Conservation (phyloP, 805 yeast species). For the Martiniozyma abietophila region DNA sequence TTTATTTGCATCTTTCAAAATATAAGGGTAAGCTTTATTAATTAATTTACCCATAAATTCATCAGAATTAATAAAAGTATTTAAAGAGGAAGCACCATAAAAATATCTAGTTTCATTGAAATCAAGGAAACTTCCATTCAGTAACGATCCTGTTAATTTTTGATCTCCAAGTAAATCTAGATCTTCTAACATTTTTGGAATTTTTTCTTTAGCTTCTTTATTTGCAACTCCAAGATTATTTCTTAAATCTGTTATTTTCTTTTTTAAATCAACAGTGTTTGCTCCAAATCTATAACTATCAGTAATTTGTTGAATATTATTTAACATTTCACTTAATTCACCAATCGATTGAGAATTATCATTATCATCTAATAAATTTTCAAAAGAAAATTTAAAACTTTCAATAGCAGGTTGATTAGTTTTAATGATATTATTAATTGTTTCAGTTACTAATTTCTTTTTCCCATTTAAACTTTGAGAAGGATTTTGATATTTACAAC, state of each 20-base stretch:
- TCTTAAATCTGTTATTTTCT: too few species aligned
- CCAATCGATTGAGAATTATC: neutral
- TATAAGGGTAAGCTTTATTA: conserved; percentile 5
- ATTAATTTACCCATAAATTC: conserved; percentile 4
- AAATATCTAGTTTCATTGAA: conserved; percentile 5
- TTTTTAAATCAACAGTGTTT: too few species aligned
- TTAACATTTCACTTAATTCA: neutral
- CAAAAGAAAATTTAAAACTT: too few species aligned
- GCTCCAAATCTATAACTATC: too few species aligned
- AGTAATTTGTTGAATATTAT: neutral
- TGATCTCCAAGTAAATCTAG: conserved; percentile 1
- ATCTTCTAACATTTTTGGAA: conserved; percentile 3
- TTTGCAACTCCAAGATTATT: too few species aligned
- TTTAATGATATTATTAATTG: too few species aligned
- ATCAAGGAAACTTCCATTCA: neutral
- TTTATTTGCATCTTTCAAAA: conserved; percentile 4
- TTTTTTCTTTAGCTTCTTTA: neutral
- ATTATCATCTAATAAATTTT: neutral
- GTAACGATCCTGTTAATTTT: neutral
- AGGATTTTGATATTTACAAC: conserved; percentile 7
- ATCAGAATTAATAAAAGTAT: conserved; percentile 6
- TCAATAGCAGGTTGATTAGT: too few species aligned
- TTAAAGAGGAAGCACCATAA: conserved; percentile 10
- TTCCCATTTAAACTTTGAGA: too few species aligned
- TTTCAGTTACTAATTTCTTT: too few species aligned